A percentile compares a stretch with the other conserved stretches of the same genome.
Evolutionary conservation across 2,329 filamentous ascomycete species (phyloP).

Genomic region (Cytospora paraplurivora): DNA sequence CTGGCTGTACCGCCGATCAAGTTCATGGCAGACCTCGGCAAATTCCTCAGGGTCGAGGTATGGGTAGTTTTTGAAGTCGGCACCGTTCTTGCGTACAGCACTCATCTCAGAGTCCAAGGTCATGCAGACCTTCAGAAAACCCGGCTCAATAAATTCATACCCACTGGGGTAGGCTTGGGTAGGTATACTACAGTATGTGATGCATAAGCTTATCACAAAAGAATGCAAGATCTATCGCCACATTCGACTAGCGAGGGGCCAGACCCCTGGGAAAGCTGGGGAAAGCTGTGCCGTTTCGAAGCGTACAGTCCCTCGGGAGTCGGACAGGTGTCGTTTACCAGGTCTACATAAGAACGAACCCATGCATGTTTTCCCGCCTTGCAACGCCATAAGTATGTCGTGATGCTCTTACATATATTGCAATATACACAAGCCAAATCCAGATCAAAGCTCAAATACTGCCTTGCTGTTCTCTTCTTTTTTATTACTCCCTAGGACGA

Average conservation of each 20-base stretch:
- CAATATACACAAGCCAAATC: background rate
- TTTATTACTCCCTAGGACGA: conserved; percentile 6
- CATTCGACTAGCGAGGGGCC: conserved; percentile 5
- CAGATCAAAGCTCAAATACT: conserved; percentile 7
- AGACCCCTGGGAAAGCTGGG: conserved; percentile 1
- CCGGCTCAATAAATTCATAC: background rate
- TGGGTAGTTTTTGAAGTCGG: conserved; percentile 58
- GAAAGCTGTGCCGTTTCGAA: conserved; percentile 7
- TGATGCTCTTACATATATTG: background rate
- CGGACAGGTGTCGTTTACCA: background rate
- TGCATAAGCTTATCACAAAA: background rate
- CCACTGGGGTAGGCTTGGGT: background rate
- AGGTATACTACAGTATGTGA: background rate
- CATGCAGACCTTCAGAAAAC: background rate
- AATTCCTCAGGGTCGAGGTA: conserved; percentile 65
- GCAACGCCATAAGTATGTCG: background rate
- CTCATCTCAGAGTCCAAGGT: conserved; percentile 3
- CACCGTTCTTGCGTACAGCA: conserved; percentile 27
- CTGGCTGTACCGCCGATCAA: conserved; percentile 61
- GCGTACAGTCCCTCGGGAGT: background rate
- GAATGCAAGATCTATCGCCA: background rate
- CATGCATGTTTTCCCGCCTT: background rate
- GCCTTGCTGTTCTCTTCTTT: conserved; percentile 16
- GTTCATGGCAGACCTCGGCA: conserved; percentile 62
- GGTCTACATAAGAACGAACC: background rate